Conservation (phyloP, 306 rosid genomes). For the Cicer cuneatum region DNA sequence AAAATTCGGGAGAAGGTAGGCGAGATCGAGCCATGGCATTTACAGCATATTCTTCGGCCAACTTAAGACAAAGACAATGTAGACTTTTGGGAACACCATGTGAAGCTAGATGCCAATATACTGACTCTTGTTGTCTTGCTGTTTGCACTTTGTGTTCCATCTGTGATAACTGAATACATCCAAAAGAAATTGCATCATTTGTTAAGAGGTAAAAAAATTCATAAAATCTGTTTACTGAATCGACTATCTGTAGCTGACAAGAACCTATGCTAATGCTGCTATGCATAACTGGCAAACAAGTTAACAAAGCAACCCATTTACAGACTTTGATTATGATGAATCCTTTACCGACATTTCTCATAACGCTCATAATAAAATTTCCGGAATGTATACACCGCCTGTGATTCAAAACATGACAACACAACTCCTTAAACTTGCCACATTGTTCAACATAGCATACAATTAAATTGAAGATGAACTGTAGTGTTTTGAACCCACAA, state of each 20-base stretch:
- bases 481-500: no score
- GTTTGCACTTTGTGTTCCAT: slow-evolving; percentile 83
- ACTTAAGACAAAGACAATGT: slow-evolving; percentile 80
- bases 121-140: slow-evolving; percentile 73
- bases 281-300: slow-evolving; percentile 20
- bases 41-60: slow-evolving; percentile 88
- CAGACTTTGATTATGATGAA: neutral
- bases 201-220: slow-evolving; percentile 21
- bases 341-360: neutral
- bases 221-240: neutral
- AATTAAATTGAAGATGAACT: no score
- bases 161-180: slow-evolving; percentile 60
- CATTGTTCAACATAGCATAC: no score
- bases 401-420: no score
- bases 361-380: slow-evolving; percentile 24
- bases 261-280: no score
- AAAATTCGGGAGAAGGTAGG: slow-evolving; percentile 79
- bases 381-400: slow-evolving; percentile 3
- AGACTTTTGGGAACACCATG: slow-evolving; percentile 83
- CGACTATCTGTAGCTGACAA: neutral
- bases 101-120: slow-evolving; percentile 92
- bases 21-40: slow-evolving; percentile 82
- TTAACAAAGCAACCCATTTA: slow-evolving; percentile 16
- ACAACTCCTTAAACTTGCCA: no score
- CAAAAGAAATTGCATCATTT: slow-evolving; percentile 40